Evolutionary conservation across 805 yeast genomes (phyloP).

Genomic region (Vanderwaltozyma yarrowii): DNA sequence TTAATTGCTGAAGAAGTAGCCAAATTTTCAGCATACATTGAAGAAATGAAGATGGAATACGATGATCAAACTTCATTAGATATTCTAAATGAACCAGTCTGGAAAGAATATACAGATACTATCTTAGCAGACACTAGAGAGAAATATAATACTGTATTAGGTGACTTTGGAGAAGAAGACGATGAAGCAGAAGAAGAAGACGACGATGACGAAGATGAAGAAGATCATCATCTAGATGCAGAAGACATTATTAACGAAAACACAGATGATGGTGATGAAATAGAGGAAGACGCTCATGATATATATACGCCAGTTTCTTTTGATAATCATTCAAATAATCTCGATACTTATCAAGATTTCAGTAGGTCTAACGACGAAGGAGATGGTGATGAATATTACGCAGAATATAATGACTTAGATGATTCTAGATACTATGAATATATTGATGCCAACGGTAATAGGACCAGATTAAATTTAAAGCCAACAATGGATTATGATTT

Average conservation of each 20-base stretch:
- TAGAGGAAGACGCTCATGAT: slow-evolving; percentile 2
- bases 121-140: slow-evolving; percentile 83
- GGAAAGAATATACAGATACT: slow-evolving; percentile 78
- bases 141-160: slow-evolving; percentile 87
- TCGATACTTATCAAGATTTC: slow-evolving; percentile 2
- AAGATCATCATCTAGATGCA: slow-evolving; percentile 44
- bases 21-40: slow-evolving; percentile 52
- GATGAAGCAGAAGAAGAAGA: slow-evolving; percentile 37
- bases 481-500: slow-evolving; percentile 30
- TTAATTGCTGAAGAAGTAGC: slow-evolving; percentile 93
- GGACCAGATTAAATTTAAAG: slow-evolving; percentile 25
- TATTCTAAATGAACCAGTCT: slow-evolving; percentile 29
- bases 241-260: slow-evolving; percentile 25
- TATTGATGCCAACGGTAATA: slow-evolving; percentile 28
- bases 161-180: slow-evolving; percentile 38
- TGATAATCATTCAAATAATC: slow-evolving; percentile 1
- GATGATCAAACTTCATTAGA: slow-evolving; percentile 17
- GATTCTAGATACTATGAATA: slow-evolving; percentile 28
- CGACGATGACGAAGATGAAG: slow-evolving; percentile 35
- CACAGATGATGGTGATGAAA: slow-evolving; percentile 8
- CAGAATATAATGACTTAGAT: slow-evolving; percentile 21
- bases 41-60: slow-evolving; percentile 25
- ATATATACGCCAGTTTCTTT: slow-evolving; percentile 2
- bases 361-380: slow-evolving; percentile 43
- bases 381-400: slow-evolving; percentile 36